phyloP scores from a whole-genome alignment of 2,329 filamentous ascomycete species.

The Acrodontium crateriforme region DNA sequence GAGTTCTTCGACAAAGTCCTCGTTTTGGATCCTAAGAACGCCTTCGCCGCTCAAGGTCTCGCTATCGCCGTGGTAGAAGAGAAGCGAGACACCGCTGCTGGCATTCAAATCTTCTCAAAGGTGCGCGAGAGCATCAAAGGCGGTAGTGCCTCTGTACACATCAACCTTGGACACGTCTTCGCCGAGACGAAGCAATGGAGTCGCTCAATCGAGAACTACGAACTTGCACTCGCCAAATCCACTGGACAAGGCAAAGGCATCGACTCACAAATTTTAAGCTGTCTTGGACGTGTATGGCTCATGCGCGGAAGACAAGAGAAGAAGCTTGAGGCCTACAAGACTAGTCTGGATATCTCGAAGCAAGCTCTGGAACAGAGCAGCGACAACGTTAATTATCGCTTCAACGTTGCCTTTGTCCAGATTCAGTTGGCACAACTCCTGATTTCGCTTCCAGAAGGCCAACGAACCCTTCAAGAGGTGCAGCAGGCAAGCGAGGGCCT shows the following conservation, averaged over 20 bases:
- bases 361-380: conserved; percentile 65
- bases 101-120: conserved; percentile 78
- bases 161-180: conserved; percentile 90
- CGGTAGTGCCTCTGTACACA: conserved; percentile 46
- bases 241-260: conserved; percentile 40
- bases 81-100: conserved; percentile 72
- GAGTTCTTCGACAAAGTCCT: conserved; percentile 98
- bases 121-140: conserved; percentile 72
- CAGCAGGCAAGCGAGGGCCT: conserved; percentile 67
- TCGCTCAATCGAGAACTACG: conserved; percentile 88
- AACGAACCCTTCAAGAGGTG: conserved; percentile 67
- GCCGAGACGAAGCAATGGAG: conserved; percentile 80
- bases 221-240: conserved; percentile 67
- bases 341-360: conserved; percentile 48
- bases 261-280: conserved; percentile 69
- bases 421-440: conserved; percentile 81
- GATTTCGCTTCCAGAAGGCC: conserved; percentile 57
- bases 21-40: conserved; percentile 86
- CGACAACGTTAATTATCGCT: conserved; percentile 70
- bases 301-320: conserved; percentile 61
- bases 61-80: conserved; percentile 91
- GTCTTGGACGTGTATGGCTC: conserved; percentile 77
- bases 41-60: conserved; percentile 89
- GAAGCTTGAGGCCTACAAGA: conserved; percentile 48
- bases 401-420: conserved; percentile 96